These are phyloP conservation scores for Cucumis melo DNA, from an alignment of 306 rosid species.

Conservation along the genomic window DNA sequence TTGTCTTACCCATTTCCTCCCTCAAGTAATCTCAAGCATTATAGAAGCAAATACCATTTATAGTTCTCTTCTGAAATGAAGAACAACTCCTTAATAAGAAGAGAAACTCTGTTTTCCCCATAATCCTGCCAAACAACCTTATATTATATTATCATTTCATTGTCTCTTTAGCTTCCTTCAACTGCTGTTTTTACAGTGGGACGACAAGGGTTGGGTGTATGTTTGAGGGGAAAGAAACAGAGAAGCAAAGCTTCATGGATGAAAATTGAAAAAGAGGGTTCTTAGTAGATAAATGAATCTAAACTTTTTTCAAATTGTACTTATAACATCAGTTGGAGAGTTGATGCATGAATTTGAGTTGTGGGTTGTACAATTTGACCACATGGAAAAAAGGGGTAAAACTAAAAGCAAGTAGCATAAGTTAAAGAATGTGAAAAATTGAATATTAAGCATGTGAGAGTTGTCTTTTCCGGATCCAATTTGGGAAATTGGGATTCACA, in stretches of 20 bases:
- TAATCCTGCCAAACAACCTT: neutral
- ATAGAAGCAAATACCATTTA: constrained; percentile 9
- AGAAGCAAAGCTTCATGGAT: neutral
- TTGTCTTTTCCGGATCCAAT: neutral
- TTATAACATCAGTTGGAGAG: neutral
- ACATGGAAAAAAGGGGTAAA: neutral
- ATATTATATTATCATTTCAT: neutral
- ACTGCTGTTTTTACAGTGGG: neutral
- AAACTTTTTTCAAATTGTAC: neutral
- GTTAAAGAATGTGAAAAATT: neutral
- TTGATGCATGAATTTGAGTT: neutral
- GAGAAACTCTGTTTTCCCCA: neutral
- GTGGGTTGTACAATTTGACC: neutral
- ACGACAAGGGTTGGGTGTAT: neutral
- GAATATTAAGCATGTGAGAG: neutral
- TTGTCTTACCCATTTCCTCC: constrained; percentile 63
- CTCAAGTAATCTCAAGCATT: constrained; percentile 15
- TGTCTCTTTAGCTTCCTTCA: neutral
- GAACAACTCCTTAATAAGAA: constrained; percentile 10
- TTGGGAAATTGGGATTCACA: neutral
- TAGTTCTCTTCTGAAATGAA: constrained; percentile 21
- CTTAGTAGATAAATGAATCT: neutral
- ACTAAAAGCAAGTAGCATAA: neutral
- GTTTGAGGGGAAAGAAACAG: constrained; percentile 1
- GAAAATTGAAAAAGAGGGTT: neutral